These are phyloP conservation scores for Diaporthe helianthi DNA, from an alignment of 2,329 filamentous ascomycete genomes.

Conservation along the genomic window DNA sequence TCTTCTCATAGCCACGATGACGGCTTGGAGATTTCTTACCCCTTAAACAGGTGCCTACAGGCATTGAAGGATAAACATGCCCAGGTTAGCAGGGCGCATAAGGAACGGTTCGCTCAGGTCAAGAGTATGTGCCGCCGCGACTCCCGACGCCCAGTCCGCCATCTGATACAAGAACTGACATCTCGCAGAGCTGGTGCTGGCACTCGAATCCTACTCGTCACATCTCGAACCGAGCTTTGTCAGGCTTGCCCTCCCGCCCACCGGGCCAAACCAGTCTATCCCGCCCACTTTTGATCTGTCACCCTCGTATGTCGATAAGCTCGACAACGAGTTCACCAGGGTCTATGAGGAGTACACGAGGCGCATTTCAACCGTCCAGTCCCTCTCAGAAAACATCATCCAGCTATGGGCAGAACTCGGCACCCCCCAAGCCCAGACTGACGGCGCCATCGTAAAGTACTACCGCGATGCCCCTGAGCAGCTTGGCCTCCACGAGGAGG, in stretches of 20 bases:
- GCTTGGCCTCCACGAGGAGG: slow-evolving; percentile 88
- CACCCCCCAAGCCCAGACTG: slow-evolving; percentile 91
- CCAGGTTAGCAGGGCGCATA: slow-evolving; percentile 81
- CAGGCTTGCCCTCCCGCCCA: slow-evolving; percentile 83
- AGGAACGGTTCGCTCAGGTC: slow-evolving; percentile 93
- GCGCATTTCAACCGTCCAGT: slow-evolving; percentile 77
- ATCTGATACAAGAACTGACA: slow-evolving; percentile 36
- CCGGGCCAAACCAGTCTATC: slow-evolving; percentile 75
- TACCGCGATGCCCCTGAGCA: slow-evolving; percentile 93
- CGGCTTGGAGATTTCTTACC: slow-evolving; percentile 80
- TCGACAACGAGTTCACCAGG: slow-evolving; percentile 90
- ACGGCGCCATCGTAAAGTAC: slow-evolving; percentile 83
- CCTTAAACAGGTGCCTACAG: slow-evolving; percentile 80
- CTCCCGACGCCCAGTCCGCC: not conserved
- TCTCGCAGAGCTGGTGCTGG: slow-evolving; percentile 83
- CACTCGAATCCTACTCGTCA: slow-evolving; percentile 93
- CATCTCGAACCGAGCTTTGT: slow-evolving; percentile 93
- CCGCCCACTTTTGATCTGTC: slow-evolving; percentile 92
- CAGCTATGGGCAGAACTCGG: slow-evolving; percentile 95
- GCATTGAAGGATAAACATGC: slow-evolving; percentile 84
- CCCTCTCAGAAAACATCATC: slow-evolving; percentile 83
- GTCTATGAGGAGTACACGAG: slow-evolving; percentile 97
- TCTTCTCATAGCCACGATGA: slow-evolving; percentile 71
- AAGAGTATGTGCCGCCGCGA: slow-evolving; percentile 69
- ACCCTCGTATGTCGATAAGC: slow-evolving; percentile 80